Evolutionary conservation across 2,329 filamentous ascomycete genomes (phyloP).

Genomic region (Sporothrix globosa): DNA sequence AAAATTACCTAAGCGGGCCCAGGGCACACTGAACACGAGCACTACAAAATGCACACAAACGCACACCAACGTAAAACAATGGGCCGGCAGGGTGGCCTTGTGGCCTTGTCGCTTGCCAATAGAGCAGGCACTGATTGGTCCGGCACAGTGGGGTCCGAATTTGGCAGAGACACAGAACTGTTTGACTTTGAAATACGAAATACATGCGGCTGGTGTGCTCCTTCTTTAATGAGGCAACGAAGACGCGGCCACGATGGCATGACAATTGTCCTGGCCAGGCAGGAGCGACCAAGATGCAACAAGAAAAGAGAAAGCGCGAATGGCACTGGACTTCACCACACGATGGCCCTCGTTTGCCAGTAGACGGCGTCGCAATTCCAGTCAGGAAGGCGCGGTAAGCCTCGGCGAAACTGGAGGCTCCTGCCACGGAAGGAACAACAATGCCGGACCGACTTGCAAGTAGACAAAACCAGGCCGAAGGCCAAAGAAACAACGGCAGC

Average conservation of each 20-base stretch:
- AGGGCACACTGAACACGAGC: background rate
- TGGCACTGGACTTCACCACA: background rate
- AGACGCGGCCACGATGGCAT: slow-evolving; percentile 1
- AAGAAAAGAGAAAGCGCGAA: background rate
- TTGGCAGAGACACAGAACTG: slow-evolving; percentile 19
- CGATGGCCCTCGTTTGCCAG: background rate
- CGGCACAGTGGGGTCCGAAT: slow-evolving; percentile 15
- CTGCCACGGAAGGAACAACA: slow-evolving; percentile 3
- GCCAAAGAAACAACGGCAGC: background rate
- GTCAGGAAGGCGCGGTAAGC: slow-evolving; percentile 24
- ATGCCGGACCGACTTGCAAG: background rate
- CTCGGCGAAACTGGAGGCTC: slow-evolving; percentile 22
- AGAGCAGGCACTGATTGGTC: slow-evolving; percentile 20
- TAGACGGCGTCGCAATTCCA: slow-evolving; percentile 15
- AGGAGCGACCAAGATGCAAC: background rate
- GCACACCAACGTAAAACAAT: background rate
- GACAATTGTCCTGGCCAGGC: background rate
- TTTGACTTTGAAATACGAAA: slow-evolving; percentile 14
- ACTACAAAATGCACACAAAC: slow-evolving; percentile 23
- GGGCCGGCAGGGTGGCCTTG: background rate
- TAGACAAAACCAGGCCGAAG: background rate
- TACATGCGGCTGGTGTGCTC: slow-evolving; percentile 15
- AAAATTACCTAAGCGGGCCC: slow-evolving; percentile 33
- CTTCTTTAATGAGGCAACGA: slow-evolving; percentile 9
- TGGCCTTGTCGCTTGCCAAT: slow-evolving; percentile 12